phyloP scores from a whole-genome alignment of 2,329 filamentous ascomycete genomes.

The Cadophora gregata region DNA sequence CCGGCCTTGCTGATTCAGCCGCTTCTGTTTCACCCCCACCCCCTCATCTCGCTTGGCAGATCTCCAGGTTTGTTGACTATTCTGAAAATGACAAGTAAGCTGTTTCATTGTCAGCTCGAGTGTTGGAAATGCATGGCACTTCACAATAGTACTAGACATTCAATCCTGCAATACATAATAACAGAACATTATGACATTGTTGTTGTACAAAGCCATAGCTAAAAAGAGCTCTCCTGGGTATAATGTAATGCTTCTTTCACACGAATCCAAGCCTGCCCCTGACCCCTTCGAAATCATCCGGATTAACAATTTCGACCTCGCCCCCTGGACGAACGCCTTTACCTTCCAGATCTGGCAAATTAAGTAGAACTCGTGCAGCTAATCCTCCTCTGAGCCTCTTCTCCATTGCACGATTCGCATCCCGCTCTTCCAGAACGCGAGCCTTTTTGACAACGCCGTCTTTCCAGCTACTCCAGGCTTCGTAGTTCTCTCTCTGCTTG shows the following conservation, averaged over 20 bases:
- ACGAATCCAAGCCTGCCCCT: conserved; percentile 43
- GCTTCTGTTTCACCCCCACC: background rate
- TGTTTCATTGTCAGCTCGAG: background rate
- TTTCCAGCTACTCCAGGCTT: conserved; percentile 65
- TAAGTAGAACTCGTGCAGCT: conserved; percentile 40
- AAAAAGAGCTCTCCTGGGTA: conserved; percentile 33
- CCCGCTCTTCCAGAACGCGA: conserved; percentile 46
- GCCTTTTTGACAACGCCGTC: conserved; percentile 61
- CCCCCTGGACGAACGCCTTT: conserved; percentile 36
- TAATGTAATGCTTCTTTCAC: conserved; percentile 38
- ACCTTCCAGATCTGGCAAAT: conserved; percentile 37
- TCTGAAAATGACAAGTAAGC: background rate
- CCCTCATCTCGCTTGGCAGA: background rate
- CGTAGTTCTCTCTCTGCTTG: conserved; percentile 69
- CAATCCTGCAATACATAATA: background rate
- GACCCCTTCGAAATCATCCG: conserved; percentile 43
- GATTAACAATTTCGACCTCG: conserved; percentile 42
- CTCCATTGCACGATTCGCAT: conserved; percentile 34
- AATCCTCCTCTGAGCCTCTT: conserved; percentile 31
- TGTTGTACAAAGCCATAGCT: conserved; percentile 10
- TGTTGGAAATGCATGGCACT: background rate
- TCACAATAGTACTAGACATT: background rate
- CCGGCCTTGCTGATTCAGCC: conserved; percentile 3
- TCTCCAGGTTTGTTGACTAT: background rate
- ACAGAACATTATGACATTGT: background rate